Percentiles rank a stretch among this genome's conserved stretches.
Evolutionary conservation across 2,329 filamentous ascomycete genomes (phyloP).

Genomic region (Tolypocladium inflatum): DNA sequence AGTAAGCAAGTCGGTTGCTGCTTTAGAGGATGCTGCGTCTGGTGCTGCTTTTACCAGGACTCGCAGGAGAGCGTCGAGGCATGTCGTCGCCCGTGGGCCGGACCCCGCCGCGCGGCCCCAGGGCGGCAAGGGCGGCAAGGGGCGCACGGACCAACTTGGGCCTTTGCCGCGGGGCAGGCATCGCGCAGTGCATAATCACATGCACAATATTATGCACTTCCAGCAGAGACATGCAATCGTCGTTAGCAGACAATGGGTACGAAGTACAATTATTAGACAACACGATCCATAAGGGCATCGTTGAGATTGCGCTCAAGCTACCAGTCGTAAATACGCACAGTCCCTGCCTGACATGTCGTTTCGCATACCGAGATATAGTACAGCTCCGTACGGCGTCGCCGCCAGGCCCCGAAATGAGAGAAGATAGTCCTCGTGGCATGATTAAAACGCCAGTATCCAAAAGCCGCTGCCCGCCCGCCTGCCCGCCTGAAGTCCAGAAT

Average conservation of each 20-base stretch:
- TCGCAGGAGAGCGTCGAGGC: not conserved
- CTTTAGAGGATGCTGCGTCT: not conserved
- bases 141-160: not conserved
- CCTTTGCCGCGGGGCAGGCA: too few species aligned
- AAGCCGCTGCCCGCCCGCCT: not conserved
- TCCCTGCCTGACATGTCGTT: not conserved
- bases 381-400: not conserved
- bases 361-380: not conserved
- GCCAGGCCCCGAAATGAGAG: not conserved
- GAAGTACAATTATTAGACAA: not conserved
- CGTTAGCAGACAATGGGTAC: not conserved
- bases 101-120: not conserved
- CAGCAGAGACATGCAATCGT: not conserved
- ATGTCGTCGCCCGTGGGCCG: not conserved
- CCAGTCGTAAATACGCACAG: not conserved
- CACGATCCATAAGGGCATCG: not conserved
- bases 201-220: not conserved
- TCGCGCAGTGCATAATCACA: not conserved
- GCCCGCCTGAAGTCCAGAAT: not conserved
- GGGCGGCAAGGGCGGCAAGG: constrained; percentile 1
- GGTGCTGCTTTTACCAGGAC: constrained; percentile 3
- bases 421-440: not conserved
- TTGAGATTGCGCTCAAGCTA: not conserved
- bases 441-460: not conserved
- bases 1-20: not conserved